phyloP scores from a whole-genome alignment of 345 rosid genomes.

The Aquilaria yunnanensis region DNA sequence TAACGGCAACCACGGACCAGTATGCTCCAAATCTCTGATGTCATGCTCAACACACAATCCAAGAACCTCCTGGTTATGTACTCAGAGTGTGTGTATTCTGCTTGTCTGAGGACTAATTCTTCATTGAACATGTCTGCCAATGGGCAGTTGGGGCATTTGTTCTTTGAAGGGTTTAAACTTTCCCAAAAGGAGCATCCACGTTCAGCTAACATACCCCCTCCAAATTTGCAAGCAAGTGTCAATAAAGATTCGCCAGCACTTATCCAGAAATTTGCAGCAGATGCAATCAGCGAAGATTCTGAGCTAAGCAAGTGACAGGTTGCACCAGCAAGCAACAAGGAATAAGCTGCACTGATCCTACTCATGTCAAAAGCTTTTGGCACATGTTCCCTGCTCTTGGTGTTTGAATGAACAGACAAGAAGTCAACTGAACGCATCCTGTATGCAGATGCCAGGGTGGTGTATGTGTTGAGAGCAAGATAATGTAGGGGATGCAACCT shows the following conservation, averaged over 20 bases:
- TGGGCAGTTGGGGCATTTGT: constrained; percentile 44
- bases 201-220: constrained; percentile 23
- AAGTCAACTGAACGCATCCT: constrained; percentile 36
- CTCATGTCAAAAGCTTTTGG: constrained; percentile 34
- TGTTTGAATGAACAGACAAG: constrained; percentile 17
- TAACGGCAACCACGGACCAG: constrained; percentile 32
- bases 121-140: constrained; percentile 19
- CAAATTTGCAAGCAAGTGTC: constrained; percentile 29
- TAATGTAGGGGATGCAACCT: constrained; percentile 58
- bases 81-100: constrained; percentile 21
- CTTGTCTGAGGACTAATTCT: constrained; percentile 8
- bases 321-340: constrained; percentile 60
- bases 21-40: constrained; percentile 39
- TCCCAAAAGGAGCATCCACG: constrained; percentile 7
- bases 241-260: constrained; percentile 63
- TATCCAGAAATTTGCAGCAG: constrained; percentile 56
- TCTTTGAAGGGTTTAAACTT: constrained; percentile 8
- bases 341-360: constrained; percentile 62
- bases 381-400: constrained; percentile 15
- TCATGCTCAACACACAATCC: constrained; percentile 32
- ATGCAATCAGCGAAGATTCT: constrained; percentile 54
- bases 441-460: constrained; percentile 63
- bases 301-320: constrained; percentile 38
- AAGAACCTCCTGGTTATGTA: constrained; percentile 24
- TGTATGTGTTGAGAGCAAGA: constrained; percentile 53